phyloP scores from a whole-genome alignment of 441 rosid genomes.

The Lepidium campestre region DNA sequence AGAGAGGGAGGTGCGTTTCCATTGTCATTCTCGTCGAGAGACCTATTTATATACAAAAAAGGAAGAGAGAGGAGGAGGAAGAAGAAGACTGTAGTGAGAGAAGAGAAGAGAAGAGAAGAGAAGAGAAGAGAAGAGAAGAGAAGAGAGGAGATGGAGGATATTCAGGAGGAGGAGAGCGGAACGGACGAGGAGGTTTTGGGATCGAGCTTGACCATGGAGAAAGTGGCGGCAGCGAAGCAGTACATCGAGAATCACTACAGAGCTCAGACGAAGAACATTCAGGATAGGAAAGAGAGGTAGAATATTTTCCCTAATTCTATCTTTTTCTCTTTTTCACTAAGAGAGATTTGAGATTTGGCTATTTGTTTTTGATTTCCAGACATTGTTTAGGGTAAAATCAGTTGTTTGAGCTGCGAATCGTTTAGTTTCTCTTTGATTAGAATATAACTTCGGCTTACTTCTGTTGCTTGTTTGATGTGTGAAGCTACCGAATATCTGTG shows the following conservation, averaged over 20 bases:
- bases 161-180: constrained; percentile 37
- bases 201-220: constrained; percentile 96
- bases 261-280: constrained; percentile 85
- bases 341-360: constrained; percentile 22
- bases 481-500: no score
- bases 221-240: constrained; percentile 96
- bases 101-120: constrained; percentile 18
- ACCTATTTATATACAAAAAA: neutral
- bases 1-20: constrained; percentile 24
- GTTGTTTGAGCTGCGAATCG: constrained; percentile 4
- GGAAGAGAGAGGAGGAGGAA: constrained; percentile 9
- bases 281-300: constrained; percentile 84
- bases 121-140: constrained; percentile 17
- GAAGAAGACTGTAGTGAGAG: constrained; percentile 18
- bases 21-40: constrained; percentile 16
- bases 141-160: constrained; percentile 22
- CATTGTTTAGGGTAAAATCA: constrained; percentile 15
- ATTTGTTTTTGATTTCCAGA: neutral
- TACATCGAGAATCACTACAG: constrained; percentile 93
- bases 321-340: neutral
- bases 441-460: neutral
- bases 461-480: neutral
- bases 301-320: neutral
- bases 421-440: constrained; percentile 10
- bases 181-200: constrained; percentile 64